A percentile compares a stretch with the other conserved stretches of the same genome.
Conservation (phyloP, 2,329 filamentous ascomycete genomes). For the Sporothrix humicola region DNA sequence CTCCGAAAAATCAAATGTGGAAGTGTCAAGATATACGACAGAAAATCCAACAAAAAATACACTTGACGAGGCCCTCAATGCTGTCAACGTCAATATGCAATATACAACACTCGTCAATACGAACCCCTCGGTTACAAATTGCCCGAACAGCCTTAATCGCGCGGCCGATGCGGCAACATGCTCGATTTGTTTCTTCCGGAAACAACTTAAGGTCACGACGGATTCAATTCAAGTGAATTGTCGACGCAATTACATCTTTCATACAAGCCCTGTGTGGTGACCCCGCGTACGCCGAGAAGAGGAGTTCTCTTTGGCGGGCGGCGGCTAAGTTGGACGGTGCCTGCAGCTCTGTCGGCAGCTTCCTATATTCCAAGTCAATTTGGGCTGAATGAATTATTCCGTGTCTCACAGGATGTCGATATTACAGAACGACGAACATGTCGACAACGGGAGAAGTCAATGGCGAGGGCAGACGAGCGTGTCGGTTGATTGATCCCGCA, state of each 20-base stretch:
- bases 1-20: not conserved
- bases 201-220: not conserved
- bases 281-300: conserved; percentile 19
- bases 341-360: not conserved
- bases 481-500: conserved; percentile 2
- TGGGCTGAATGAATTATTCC: not conserved
- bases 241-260: not conserved
- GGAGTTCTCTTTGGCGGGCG: not conserved
- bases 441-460: not conserved
- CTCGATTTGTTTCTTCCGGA: conserved; percentile 5
- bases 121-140: conserved; percentile 9
- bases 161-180: not conserved
- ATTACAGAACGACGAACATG: not conserved
- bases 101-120: not conserved
- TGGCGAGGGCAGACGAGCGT: not conserved
- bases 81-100: not conserved
- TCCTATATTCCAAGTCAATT: not conserved
- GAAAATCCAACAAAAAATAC: not conserved
- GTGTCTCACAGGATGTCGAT: too few species aligned
- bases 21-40: not conserved
- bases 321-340: conserved; percentile 17
- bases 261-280: not conserved
- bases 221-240: conserved; percentile 6
- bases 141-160: conserved; percentile 29
- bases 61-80: not conserved